Conservation (phyloP, 495 filamentous ascomycete genomes). For the Penicillium soppii region DNA sequence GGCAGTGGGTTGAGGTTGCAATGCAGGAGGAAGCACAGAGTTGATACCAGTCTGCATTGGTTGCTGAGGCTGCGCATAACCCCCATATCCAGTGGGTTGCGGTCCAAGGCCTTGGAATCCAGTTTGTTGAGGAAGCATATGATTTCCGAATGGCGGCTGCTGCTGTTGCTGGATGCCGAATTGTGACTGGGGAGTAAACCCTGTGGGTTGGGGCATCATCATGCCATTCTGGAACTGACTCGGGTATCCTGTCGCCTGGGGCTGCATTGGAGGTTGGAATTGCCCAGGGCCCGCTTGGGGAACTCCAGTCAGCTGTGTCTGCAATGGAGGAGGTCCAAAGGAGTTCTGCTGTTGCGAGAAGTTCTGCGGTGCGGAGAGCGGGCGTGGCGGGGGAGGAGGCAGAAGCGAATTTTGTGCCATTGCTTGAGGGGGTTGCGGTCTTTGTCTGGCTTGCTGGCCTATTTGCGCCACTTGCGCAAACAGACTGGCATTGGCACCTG, state of each 20-base stretch:
- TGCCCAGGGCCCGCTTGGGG: conserved; percentile 47
- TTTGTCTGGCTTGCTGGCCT: conserved; percentile 57
- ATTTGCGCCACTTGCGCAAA: conserved; percentile 51
- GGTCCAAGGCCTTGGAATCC: conserved; percentile 60
- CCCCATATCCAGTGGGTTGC: conserved; percentile 66
- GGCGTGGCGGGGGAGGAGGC: conserved; percentile 79
- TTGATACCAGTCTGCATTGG: conserved; percentile 51
- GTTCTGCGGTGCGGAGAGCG: conserved; percentile 86
- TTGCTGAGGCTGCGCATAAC: conserved; percentile 47
- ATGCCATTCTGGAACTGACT: conserved; percentile 47
- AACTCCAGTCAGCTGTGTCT: conserved; percentile 83
- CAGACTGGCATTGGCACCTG: conserved; percentile 50
- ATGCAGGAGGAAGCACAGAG: conserved; percentile 40
- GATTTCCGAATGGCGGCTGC: conserved; percentile 24
- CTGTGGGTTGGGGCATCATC: conserved; percentile 51
- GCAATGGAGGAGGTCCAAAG: conserved; percentile 72
- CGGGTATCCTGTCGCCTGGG: conserved; percentile 57
- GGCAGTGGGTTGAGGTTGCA: conserved; percentile 53
- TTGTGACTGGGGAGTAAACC: conserved; percentile 50
- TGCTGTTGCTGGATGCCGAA: conserved; percentile 54
- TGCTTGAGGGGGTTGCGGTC: conserved; percentile 69
- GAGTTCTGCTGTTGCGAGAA: conserved; percentile 66
- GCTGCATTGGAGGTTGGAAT: conserved; percentile 56
- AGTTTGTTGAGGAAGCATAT: conserved; percentile 20
- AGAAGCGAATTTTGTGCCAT: conserved; percentile 64